Evolutionary conservation across 1,284 basidiomycete species (phyloP), one percentile per base, ranked within the genome.

Genomic region (Leccinum pachyderme): DNA sequence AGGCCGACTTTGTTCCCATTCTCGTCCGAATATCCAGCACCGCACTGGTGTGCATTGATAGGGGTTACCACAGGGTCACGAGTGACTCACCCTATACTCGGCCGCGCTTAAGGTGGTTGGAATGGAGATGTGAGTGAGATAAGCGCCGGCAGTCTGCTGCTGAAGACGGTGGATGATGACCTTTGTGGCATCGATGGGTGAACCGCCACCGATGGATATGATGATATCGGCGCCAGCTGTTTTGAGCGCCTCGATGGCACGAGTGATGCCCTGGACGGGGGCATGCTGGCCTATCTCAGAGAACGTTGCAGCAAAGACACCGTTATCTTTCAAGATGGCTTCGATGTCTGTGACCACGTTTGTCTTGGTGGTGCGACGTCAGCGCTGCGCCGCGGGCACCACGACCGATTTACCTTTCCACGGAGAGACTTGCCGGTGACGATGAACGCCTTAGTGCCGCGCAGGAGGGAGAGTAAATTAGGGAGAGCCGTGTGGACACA

Each of bases 91-190:
- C 47, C 79, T 78, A 64, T 87, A 89, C 65, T 93, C 90, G 1
- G 91, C 91, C 2, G 89, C 89, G 59, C 86, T 89, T 31, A 93
- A 73, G 6, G 91, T 92, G 2, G 91, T 93, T 0, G 91, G 91
- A 51, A 93, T 83, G 5, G 89, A 87, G 54, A 93, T 84, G 61
- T 86, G 81, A 32, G 58, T 63, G 63, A 77, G 53, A 72, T 75
- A 63, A 62, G 76, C 54, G 2, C 78, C 80, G 15, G 81, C 82
- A 4, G 61, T 71, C 57, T 83, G 80, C 61, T 86, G 71, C 57
- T 85, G 82, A 35, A 83, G 72, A 54, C 79, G 77, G 67, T 84
- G 85, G 12, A 86, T 68, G 37, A 90, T 86, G 1, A 82, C 82
- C 65, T 91, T 91, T 29, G 86, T 75, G 3, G 87, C 88, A 67